Evolutionary conservation across 257 asterid species (phyloP).

Genomic region (Capsicum pubescens): DNA sequence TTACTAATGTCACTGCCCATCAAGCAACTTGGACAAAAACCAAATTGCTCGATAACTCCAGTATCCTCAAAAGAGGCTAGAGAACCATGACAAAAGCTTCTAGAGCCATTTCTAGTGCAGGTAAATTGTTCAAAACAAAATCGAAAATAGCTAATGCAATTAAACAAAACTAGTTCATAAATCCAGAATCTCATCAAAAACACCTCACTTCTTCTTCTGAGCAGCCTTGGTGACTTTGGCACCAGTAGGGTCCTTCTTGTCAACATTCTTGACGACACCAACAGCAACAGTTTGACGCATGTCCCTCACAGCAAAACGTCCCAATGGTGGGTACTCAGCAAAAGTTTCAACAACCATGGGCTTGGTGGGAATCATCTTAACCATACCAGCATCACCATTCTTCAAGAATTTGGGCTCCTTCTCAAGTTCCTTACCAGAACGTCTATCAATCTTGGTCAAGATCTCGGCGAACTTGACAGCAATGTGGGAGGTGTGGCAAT

Average conservation of each 20-base stretch:
- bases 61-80: background rate
- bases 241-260: slow-evolving; percentile 62
- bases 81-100: slow-evolving; percentile 15
- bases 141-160: background rate
- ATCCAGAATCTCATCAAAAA: background rate
- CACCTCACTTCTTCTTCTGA: slow-evolving; percentile 48
- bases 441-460: slow-evolving; percentile 60
- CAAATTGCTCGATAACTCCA: slow-evolving; percentile 22
- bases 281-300: slow-evolving; percentile 65
- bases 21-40: background rate
- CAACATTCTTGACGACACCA: slow-evolving; percentile 53
- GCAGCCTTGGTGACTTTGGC: slow-evolving; percentile 68
- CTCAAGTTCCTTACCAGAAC: slow-evolving; percentile 67
- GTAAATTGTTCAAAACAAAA: background rate
- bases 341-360: slow-evolving; percentile 64
- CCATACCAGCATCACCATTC: slow-evolving; percentile 63
- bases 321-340: slow-evolving; percentile 53
- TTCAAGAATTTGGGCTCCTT: slow-evolving; percentile 74
- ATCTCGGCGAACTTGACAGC: slow-evolving; percentile 67
- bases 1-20: background rate
- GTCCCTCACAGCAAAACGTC: slow-evolving; percentile 61
- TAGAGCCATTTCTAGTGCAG: background rate
- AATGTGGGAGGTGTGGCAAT: slow-evolving; percentile 72
- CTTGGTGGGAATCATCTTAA: slow-evolving; percentile 62
- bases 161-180: background rate